Evolutionary conservation across 164 flowering plant genomes (phyloP).

Genomic region (Vitis cinerea): DNA sequence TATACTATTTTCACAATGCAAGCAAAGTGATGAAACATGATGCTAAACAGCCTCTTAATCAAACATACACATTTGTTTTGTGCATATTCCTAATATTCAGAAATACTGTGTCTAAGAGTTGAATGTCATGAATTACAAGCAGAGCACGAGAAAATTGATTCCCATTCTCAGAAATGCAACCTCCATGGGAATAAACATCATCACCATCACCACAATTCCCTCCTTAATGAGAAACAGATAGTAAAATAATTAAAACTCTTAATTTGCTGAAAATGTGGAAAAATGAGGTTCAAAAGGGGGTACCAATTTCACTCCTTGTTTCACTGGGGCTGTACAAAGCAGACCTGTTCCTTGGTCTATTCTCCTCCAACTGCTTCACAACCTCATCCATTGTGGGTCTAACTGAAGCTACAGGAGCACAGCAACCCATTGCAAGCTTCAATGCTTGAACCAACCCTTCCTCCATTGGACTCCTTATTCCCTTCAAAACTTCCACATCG

Average conservation of each 20-base stretch:
- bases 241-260: neutral
- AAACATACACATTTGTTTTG: conserved; percentile 2
- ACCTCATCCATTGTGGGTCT: conserved; percentile 94
- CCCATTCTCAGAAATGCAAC: conserved; percentile 4
- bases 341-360: conserved; percentile 91
- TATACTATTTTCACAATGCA: neutral
- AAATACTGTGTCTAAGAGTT: neutral
- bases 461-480: conserved; percentile 93
- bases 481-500: conserved; percentile 81
- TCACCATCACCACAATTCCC: neutral
- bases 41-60: neutral
- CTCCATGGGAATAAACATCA: neutral
- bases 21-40: neutral
- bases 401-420: conserved; percentile 91
- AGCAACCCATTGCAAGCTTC: conserved; percentile 99
- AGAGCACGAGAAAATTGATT: conserved; percentile 1
- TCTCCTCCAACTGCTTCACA: conserved; percentile 94
- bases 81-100: neutral
- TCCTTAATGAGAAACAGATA: conserved; percentile 2
- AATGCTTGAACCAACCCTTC: conserved; percentile 94
- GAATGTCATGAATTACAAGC: conserved; percentile 2
- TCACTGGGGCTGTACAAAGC: conserved; percentile 97
- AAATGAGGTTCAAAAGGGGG: conserved; percentile 57
- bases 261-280: neutral
- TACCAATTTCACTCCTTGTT: conserved; percentile 83